Evolutionary conservation across 345 rosid genomes (phyloP), one percentile per base, ranked within the genome.

Genomic region (Gossypium anomalum): DNA sequence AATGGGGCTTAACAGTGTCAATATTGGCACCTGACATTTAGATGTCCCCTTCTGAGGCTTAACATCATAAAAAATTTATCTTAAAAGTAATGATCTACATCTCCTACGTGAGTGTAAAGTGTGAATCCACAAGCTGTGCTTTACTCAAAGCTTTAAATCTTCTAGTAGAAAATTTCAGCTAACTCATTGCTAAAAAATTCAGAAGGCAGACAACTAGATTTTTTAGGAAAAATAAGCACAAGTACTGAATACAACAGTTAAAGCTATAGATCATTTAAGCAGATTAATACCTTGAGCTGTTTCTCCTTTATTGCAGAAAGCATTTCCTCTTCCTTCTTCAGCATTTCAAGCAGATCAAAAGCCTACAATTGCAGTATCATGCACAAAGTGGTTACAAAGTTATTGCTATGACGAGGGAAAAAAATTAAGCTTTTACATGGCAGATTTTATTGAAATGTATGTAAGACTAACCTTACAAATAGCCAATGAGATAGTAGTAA

Each of bases 291-390:
- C 97, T 89, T 91, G 51, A 84, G 71, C 67, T 89, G 85, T 65
- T 78, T 82, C 78, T 95, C 98, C 84, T 87, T 88, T 3, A 93
- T 84, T 47, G 92, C 94, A 73, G 88, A 80, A 79, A 93, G 97
- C 96, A 95, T 89, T 72, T 88, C 97, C 73, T 90, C 97, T 82
- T 95, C 99, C 73, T 79, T 89, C 82, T 88, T 90, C 56, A 95
- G 82, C 90, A 91, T 87, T 83, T 95, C 98, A 34, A 93, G 78
- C 78, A 95, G 85, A 85, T 95, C 98, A 74, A 85, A 70, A 27
- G 94, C 91, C 98, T 95, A 84, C 49, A 83, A 67, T 22, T 23
- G 2, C 51, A 34, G 58, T 69, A 17, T 75, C 69, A 17, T 57
- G 71, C 64, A 78, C 65, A 29, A 56, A 56, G 80, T 20, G 55